These are phyloP conservation scores for Daedalea quercina DNA, from an alignment of 768 basidiomycete genomes.

Conservation along the genomic window DNA sequence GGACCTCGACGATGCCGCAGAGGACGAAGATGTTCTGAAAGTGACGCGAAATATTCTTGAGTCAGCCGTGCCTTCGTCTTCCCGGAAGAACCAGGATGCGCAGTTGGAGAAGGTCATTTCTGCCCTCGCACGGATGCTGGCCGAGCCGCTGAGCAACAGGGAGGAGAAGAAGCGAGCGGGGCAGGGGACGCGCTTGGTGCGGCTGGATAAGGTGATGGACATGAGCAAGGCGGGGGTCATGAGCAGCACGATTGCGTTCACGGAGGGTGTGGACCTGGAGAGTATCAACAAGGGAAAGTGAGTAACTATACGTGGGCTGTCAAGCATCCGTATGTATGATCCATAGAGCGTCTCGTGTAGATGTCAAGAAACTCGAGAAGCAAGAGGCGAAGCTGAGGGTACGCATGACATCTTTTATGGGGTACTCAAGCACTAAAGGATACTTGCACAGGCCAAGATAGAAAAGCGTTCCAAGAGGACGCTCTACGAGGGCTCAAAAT, in stretches of 20 bases:
- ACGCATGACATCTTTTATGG: neutral
- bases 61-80: constrained; percentile 54
- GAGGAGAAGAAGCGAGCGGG: constrained; percentile 47
- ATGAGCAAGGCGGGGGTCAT: constrained; percentile 75
- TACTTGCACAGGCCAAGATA: constrained; percentile 70
- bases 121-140: constrained; percentile 54
- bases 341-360: constrained; percentile 78
- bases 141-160: constrained; percentile 55
- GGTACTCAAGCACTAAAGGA: no score
- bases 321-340: neutral
- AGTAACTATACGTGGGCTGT: constrained; percentile 20
- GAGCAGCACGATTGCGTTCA: constrained; percentile 72
- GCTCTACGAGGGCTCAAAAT: constrained; percentile 93
- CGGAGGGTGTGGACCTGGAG: constrained; percentile 83
- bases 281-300: constrained; percentile 94
- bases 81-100: constrained; percentile 24
- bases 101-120: constrained; percentile 62
- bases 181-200: constrained; percentile 49
- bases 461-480: constrained; percentile 90
- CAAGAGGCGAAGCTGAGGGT: constrained; percentile 94
- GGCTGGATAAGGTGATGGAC: constrained; percentile 83
- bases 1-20: constrained; percentile 83
- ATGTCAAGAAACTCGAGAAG: constrained; percentile 94
- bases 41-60: constrained; percentile 68
- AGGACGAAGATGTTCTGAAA: constrained; percentile 82